Evolutionary conservation across 2,329 filamentous ascomycete species (phyloP).

Genomic region (Ophiostoma novo-ulmi): DNA sequence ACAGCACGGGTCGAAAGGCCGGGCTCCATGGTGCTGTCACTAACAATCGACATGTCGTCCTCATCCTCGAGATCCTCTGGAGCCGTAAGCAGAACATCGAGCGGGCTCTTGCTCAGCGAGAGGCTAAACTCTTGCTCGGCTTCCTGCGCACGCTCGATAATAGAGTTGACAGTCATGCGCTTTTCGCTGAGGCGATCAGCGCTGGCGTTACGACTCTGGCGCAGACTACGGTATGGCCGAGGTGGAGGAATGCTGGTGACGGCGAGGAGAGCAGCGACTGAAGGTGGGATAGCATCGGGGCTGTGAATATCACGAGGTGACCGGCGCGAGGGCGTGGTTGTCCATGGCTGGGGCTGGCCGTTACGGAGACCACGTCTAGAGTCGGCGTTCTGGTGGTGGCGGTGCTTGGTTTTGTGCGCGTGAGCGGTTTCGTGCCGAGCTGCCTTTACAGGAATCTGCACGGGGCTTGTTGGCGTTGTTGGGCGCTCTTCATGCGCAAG

Average conservation of each 20-base stretch:
- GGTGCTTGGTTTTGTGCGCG: slow-evolving; percentile 30
- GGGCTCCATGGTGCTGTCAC: slow-evolving; percentile 41
- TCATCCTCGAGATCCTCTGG: slow-evolving; percentile 55
- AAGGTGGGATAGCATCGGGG: slow-evolving; percentile 52
- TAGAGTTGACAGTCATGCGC: slow-evolving; percentile 52
- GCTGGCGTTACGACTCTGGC: not conserved
- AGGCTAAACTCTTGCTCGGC: slow-evolving; percentile 56
- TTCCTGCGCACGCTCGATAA: slow-evolving; percentile 50
- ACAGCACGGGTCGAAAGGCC: slow-evolving; percentile 50
- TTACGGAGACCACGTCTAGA: slow-evolving; percentile 21
- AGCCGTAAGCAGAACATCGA: slow-evolving; percentile 56
- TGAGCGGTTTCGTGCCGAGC: slow-evolving; percentile 37
- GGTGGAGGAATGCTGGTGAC: slow-evolving; percentile 56
- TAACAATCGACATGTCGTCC: slow-evolving; percentile 35
- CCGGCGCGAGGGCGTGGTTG: not conserved
- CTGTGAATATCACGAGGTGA: slow-evolving; percentile 41
- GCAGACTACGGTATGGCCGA: slow-evolving; percentile 28
- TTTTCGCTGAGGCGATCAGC: slow-evolving; percentile 28
- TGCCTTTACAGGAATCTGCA: slow-evolving; percentile 49
- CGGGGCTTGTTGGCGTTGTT: slow-evolving; percentile 45
- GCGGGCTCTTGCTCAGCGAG: slow-evolving; percentile 48
- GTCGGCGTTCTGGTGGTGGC: slow-evolving; percentile 11
- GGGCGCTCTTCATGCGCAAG: slow-evolving; percentile 31
- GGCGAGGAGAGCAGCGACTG: slow-evolving; percentile 56
- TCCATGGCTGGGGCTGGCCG: slow-evolving; percentile 11